phyloP scores from a whole-genome alignment of 176 grass and related monocot genomes.

The Oryza meyeriana region DNA sequence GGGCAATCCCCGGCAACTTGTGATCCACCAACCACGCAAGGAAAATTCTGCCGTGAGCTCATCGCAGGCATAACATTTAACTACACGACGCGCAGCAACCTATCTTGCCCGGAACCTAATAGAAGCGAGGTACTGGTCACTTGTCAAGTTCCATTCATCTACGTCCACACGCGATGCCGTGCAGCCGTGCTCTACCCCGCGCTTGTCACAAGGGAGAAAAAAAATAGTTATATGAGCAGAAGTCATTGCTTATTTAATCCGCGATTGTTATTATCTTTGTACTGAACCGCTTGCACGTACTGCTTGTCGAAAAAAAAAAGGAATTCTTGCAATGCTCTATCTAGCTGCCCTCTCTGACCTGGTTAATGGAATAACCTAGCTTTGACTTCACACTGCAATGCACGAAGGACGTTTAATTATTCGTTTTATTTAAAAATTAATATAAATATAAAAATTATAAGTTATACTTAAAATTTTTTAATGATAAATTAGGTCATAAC shows the following conservation, averaged over 20 bases:
- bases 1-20: conserved; percentile 1
- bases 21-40: background rate
- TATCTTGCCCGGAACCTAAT: background rate
- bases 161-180: background rate
- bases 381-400: background rate
- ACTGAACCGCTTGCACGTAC: background rate
- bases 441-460: too few species aligned
- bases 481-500: too few species aligned
- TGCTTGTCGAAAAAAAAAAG: background rate
- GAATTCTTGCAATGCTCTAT: background rate
- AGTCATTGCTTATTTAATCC: background rate
- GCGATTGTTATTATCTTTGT: background rate
- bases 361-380: background rate
- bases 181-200: background rate
- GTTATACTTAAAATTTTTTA: too few species aligned
- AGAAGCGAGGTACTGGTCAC: background rate
- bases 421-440: too few species aligned
- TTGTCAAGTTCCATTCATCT: background rate
- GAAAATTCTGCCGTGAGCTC: background rate
- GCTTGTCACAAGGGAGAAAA: background rate
- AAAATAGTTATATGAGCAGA: background rate
- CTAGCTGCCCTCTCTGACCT: background rate
- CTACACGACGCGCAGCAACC: background rate
- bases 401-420: too few species aligned
- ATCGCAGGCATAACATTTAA: too few species aligned